Base-by-base conservation (phyloP, 345 rosid genomes). In the Citrus reticulata region DNA sequence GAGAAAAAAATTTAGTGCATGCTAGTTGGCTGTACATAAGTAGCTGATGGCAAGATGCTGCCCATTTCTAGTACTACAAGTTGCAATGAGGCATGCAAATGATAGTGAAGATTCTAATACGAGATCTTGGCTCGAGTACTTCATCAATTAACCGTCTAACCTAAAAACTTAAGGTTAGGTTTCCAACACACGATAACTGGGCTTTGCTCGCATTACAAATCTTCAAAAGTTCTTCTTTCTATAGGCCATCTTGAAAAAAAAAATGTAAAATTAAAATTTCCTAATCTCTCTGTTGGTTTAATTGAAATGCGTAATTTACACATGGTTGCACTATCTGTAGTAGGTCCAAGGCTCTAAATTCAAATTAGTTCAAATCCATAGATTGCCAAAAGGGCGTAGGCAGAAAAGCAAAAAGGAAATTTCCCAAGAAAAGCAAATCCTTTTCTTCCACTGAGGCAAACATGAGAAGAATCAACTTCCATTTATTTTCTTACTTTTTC, bases 401-500 rank as follows among this genome's bases (percentile, higher is more conserved):
- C 49, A 5, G 40, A 67, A 65, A n/a, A 70, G n/a, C 72, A 22
- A 16, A 66, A 66, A 70, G 13, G 68, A 19, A 72, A 80, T 58
- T 55, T 70, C 65, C 46, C 75, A 73, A 73, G 68, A 70, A 83
- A 80, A 75, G 81, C 83, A 79, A 75, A 76, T 22, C 65, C 72
- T 61, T 73, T 68, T 72, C 81, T 32, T 78, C 60, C 42, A 60
- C 55, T 9, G 68, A 79, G 34, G 74, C 78, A 80, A 80, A 84
- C 46, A 25, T 27, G 70, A 42, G 54, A 70, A 80, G 82, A 83
- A 85, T 75, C 74, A 70, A 80, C 67, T 55, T 25, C 22, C 81
- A 42, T 57, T 30, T 72, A 54, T 69, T 73, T 74, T 72, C 29
- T 29, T 13, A 25, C 79, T 77, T 77, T 35, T 49, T 30, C 6